A percentile compares a stretch with the other conserved stretches of the same genome.
Evolutionary conservation across 2,329 filamentous ascomycete genomes (phyloP).

Genomic region (Clarireedia sp.): DNA sequence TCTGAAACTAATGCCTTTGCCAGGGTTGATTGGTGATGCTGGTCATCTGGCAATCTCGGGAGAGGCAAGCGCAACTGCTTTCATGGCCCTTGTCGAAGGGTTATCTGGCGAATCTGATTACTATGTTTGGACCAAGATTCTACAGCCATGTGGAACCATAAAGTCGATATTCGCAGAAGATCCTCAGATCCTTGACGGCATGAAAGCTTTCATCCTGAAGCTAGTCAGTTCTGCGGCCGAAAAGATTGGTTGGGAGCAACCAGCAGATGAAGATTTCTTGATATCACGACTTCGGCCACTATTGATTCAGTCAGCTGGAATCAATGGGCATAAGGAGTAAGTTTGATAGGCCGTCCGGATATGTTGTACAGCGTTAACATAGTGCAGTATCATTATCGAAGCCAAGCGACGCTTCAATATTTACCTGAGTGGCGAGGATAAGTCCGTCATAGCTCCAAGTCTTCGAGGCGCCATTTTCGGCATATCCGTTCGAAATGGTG

Average conservation of each 20-base stretch:
- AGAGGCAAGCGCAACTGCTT: conserved; percentile 69
- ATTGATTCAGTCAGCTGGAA: conserved; percentile 67
- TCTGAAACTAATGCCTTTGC: background rate
- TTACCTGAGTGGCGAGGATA: conserved; percentile 60
- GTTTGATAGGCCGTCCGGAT: conserved; percentile 24
- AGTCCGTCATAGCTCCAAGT: conserved; percentile 67
- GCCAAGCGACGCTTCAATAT: conserved; percentile 71
- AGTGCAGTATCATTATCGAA: conserved; percentile 57
- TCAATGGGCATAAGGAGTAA: conserved; percentile 67
- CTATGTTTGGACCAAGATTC: conserved; percentile 81
- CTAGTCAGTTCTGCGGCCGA: conserved; percentile 69
- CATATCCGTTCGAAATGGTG: conserved; percentile 67
- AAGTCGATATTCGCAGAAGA: conserved; percentile 81
- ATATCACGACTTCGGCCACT: conserved; percentile 75
- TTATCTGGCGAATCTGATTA: conserved; percentile 76
- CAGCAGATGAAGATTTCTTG: conserved; percentile 71
- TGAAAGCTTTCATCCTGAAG: conserved; percentile 73
- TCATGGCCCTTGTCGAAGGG: conserved; percentile 78
- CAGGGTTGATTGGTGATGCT: conserved; percentile 70
- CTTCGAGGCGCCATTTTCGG: conserved; percentile 75
- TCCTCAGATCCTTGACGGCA: conserved; percentile 58
- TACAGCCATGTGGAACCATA: conserved; percentile 66
- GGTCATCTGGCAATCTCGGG: conserved; percentile 84
- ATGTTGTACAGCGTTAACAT: background rate
- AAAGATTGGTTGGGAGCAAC: conserved; percentile 78